Conservation (phyloP, 2,329 filamentous ascomycete genomes). For the Onygenales sp. region DNA sequence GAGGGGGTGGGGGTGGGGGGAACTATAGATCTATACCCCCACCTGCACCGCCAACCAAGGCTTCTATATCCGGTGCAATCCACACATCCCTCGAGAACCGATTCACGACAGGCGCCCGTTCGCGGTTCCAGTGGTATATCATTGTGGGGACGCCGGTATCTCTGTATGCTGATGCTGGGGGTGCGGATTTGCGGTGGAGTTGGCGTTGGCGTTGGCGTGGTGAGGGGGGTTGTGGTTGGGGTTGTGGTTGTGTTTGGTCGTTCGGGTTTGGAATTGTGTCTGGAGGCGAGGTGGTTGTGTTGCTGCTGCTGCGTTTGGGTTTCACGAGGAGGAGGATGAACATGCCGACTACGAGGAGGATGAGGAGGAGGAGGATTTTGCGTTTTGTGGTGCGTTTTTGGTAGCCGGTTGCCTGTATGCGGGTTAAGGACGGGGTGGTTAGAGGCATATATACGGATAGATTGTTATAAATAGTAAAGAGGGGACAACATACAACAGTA, state of each 20-base stretch:
- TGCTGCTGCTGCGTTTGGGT: conserved; percentile 45
- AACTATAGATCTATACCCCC: too few relatives aligned
- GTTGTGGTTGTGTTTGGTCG: conserved; percentile 10
- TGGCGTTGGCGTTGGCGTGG: conserved; percentile 1
- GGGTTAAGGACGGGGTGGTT: neutral
- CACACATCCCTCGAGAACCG: too few relatives aligned
- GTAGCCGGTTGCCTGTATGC: conserved; percentile 62
- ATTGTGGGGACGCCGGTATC: too few relatives aligned
- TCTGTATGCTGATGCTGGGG: neutral
- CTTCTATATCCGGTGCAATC: too few relatives aligned
- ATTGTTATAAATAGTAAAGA: neutral
- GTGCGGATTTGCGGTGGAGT: neutral
- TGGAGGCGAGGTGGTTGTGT: conserved; percentile 13
- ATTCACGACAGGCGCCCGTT: too few relatives aligned
- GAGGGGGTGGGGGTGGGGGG: too few relatives aligned
- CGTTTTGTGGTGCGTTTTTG: conserved; percentile 82
- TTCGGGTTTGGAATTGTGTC: conserved; percentile 13
- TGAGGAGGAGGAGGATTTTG: conserved; percentile 82
- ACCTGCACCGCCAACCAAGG: too few relatives aligned
- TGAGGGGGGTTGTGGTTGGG: conserved; percentile 12
- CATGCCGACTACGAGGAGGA: conserved; percentile 74
- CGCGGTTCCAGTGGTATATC: too few relatives aligned
- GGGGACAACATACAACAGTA: conserved; percentile 49
- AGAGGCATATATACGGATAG: neutral
- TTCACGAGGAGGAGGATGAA: conserved; percentile 78